Evolutionary conservation across 106 monocot species (phyloP).

Genomic region (Dendrobium chrysotoxum): DNA sequence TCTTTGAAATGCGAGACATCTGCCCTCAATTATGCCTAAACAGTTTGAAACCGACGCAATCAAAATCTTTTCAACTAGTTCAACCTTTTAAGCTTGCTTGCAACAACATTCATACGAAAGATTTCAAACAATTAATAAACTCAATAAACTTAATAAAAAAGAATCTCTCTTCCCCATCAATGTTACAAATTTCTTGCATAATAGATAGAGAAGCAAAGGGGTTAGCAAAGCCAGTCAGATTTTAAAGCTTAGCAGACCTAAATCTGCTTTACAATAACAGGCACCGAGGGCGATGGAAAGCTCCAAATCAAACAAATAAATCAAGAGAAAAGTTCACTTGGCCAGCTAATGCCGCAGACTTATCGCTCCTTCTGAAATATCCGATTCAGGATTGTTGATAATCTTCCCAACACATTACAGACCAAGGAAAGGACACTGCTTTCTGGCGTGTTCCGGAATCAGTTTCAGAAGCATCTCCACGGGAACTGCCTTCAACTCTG

Average conservation of each 20-base stretch:
- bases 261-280: neutral
- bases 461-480: slow-evolving; percentile 37
- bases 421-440: slow-evolving; percentile 55
- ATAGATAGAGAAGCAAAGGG: neutral
- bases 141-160: neutral
- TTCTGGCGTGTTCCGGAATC: slow-evolving; percentile 58
- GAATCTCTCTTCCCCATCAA: neutral
- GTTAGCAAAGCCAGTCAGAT: neutral
- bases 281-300: too few species aligned
- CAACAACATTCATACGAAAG: too few species aligned
- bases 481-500: slow-evolving; percentile 56
- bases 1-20: too few species aligned
- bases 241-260: neutral
- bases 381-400: neutral
- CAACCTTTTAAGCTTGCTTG: too few species aligned
- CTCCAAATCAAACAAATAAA: neutral
- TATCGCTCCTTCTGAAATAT: too few species aligned
- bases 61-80: too few species aligned
- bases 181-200: neutral
- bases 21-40: too few species aligned
- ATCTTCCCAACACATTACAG: slow-evolving; percentile 13
- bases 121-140: too few species aligned
- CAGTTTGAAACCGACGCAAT: too few species aligned
- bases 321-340: neutral
- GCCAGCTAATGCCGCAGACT: too few species aligned